These are phyloP conservation scores for Chlorella sorokiniana DNA, from an alignment of 139 green algal species.

Conservation along the genomic window DNA sequence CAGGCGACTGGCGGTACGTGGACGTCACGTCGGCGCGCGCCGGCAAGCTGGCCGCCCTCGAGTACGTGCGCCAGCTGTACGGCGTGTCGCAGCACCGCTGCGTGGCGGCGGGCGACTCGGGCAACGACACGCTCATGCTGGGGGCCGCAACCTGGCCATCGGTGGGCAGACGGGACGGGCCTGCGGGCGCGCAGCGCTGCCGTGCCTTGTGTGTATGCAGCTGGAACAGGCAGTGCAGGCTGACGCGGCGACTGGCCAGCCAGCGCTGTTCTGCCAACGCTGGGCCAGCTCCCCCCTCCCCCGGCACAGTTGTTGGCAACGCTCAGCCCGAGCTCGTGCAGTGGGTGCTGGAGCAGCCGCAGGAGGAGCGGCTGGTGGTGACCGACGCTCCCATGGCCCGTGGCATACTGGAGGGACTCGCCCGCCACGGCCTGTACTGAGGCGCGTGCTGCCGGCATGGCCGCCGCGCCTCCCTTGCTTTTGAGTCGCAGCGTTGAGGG, in stretches of 20 bases:
- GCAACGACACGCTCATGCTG: constrained; percentile 96
- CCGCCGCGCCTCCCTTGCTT: too few species aligned
- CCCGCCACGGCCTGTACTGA: constrained; percentile 73
- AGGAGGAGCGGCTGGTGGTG: constrained; percentile 65
- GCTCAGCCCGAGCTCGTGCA: constrained; percentile 75
- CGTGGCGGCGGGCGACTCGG: constrained; percentile 89
- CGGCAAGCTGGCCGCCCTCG: constrained; percentile 85
- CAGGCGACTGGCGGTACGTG: constrained; percentile 84
- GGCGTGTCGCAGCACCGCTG: constrained; percentile 62
- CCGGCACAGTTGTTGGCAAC: constrained; percentile 75
- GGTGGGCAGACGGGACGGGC: not conserved
- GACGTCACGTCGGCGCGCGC: constrained; percentile 76
- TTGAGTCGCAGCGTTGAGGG: too few species aligned
- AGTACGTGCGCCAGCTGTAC: constrained; percentile 76
- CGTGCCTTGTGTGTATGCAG: not conserved
- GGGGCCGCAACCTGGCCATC: constrained; percentile 59
- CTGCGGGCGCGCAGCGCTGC: not conserved
- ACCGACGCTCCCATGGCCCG: constrained; percentile 61
- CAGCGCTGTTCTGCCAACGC: too few species aligned
- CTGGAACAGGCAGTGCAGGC: not conserved
- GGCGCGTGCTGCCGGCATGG: too few species aligned
- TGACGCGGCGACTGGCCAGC: too few species aligned
- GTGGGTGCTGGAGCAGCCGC: constrained; percentile 70
- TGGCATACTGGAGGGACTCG: constrained; percentile 79
- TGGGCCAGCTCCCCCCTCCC: not conserved